Evolutionary conservation across 306 rosid species (phyloP), one percentile per base, ranked within the genome.

Genomic region (Cicer arietinum): DNA sequence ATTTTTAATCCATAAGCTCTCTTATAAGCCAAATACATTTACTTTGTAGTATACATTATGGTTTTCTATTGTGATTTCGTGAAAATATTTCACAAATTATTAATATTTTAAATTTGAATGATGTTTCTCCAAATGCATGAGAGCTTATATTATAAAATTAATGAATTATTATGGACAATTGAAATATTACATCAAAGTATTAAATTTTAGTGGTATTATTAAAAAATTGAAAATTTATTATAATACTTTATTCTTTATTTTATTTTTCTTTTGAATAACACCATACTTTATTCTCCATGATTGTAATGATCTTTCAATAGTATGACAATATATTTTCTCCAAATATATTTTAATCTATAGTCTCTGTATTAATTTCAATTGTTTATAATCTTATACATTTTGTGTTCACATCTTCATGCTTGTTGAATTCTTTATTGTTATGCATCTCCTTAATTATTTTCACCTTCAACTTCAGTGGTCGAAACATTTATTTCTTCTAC

Each of bases 381-480:
- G 65, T 58, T 16, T 6, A 22, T 7, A 45, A 18, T 67, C 56
- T 45, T 25, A 47, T 22, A 22, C 17, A 7, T 16, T 30, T 45
- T 67, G 57, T 46, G 1, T 71, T 53, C 13, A 71, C 52, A 17
- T 53, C 20, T 17, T 71, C 44, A 14, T 2, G 14, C 9, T 20
- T 20, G 50, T 6, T 25, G 75, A 16, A 52, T 51, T 67, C 57
- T 66, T 56, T 22, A 66, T 22, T 77, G 67, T n/a, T 61, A 82
- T 77, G 68, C 67, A 35, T 59, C 63, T 69, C 83, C 73, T 64
- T 76, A 57, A 11, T 57, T 54, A 8, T 17, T 53, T 57, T 57
- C 63, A 57, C 63, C 79, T 74, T 80, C 84, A 44, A 64, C 73
- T 69, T 58, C 66, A 41, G 85, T 17, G 41, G 42, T 56, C 5